Percentiles rank a stretch among this genome's conserved stretches.
Conservation (phyloP, 257 asterid species). For the Cruciata laevipes region DNA sequence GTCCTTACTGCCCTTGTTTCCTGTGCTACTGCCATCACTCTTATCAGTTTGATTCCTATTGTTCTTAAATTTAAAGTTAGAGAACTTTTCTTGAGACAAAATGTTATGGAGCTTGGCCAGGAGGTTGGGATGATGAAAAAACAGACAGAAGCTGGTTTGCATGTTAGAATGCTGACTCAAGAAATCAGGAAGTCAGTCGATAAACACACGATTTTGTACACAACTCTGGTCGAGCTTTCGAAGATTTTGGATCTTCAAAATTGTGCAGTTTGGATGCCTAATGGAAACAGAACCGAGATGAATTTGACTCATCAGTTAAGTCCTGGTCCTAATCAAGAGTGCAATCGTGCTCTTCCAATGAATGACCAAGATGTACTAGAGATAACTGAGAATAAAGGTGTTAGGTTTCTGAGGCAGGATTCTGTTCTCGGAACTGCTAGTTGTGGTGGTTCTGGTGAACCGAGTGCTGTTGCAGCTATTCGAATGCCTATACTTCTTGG, state of each 20-base stretch:
- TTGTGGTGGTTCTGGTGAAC: constrained; percentile 28
- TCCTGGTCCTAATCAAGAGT: constrained; percentile 21
- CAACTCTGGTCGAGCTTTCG: constrained; percentile 42
- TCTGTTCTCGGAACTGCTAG: constrained; percentile 35
- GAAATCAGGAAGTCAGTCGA: constrained; percentile 42
- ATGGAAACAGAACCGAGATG: constrained; percentile 29
- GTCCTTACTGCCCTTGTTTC: constrained; percentile 41
- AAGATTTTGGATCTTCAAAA: constrained; percentile 39
- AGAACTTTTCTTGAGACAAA: constrained; percentile 35
- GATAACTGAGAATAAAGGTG: constrained; percentile 34
- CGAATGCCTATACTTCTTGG: constrained; percentile 37
- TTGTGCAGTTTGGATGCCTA: constrained; percentile 52
- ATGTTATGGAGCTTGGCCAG: constrained; percentile 41
- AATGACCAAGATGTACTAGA: constrained; percentile 37
- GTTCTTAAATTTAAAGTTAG: constrained; percentile 38
- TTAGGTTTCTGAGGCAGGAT: constrained; percentile 28
- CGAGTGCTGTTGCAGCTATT: constrained; percentile 35
- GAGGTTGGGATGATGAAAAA: constrained; percentile 44
- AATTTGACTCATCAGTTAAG: constrained; percentile 38
- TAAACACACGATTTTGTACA: constrained; percentile 36
- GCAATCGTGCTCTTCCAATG: constrained; percentile 20
- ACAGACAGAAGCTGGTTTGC: constrained; percentile 40
- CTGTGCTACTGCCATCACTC: constrained; percentile 47
- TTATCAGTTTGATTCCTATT: constrained; percentile 33
- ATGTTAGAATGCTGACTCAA: constrained; percentile 39